These are phyloP conservation scores for Santalum album DNA, from an alignment of 164 flowering plant species.

Conservation along the genomic window DNA sequence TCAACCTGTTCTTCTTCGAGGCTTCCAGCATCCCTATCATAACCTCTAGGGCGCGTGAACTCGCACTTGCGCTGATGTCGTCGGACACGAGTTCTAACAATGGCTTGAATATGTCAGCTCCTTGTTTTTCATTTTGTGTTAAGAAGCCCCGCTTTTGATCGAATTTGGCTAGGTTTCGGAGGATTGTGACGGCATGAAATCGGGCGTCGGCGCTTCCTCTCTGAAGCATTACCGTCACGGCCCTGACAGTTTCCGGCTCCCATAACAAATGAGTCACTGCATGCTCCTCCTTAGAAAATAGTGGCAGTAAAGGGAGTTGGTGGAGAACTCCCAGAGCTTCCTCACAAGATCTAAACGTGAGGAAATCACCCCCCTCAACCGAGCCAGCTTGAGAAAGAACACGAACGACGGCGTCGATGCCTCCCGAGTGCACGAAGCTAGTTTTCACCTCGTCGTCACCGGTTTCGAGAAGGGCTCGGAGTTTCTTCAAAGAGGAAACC, in stretches of 20 bases:
- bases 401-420: constrained; percentile 30
- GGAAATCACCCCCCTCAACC: constrained; percentile 32
- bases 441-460: constrained; percentile 18
- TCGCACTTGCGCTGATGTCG: constrained; percentile 37
- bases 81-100: constrained; percentile 57
- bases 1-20: constrained; percentile 31
- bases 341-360: constrained; percentile 47
- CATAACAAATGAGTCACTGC: constrained; percentile 17
- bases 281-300: too few species aligned
- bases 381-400: constrained; percentile 25
- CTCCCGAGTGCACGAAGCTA: constrained; percentile 34
- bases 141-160: constrained; percentile 27
- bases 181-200: constrained; percentile 28
- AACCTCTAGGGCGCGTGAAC: constrained; percentile 43
- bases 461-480: constrained; percentile 22
- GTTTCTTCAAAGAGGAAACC: constrained; percentile 42
- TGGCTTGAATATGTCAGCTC: constrained; percentile 41
- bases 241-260: constrained; percentile 30
- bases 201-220: constrained; percentile 56
- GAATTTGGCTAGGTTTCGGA: constrained; percentile 23
- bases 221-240: constrained; percentile 48
- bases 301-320: constrained; percentile 23
- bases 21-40: constrained; percentile 30
- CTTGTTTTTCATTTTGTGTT: constrained; percentile 33
- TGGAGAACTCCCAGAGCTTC: constrained; percentile 47